Conservation (phyloP, 2,329 filamentous ascomycete genomes). For the Cryphonectria radicalis region DNA sequence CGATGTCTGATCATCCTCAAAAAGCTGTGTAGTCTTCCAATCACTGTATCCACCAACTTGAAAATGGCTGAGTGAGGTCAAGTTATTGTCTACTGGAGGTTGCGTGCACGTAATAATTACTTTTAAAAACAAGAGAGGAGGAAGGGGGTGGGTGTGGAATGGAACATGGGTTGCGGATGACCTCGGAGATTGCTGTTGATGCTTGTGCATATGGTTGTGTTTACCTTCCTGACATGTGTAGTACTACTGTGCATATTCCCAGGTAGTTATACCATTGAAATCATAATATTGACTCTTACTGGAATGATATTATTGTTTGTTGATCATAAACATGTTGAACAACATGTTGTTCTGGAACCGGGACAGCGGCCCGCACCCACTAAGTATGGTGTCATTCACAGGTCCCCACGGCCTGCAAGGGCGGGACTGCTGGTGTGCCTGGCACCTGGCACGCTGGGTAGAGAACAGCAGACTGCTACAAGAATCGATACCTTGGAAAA, state of each 20-base stretch:
- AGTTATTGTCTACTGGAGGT: not conserved
- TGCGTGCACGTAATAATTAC: not conserved
- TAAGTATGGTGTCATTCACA: not conserved
- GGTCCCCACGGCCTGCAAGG: not conserved
- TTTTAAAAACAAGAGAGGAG: not conserved
- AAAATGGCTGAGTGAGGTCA: not conserved
- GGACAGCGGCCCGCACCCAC: not conserved
- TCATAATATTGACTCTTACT: conserved; percentile 3
- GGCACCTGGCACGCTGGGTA: not conserved
- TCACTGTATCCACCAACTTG: not conserved
- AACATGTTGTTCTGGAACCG: not conserved
- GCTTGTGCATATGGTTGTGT: not conserved
- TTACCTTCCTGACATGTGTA: not conserved
- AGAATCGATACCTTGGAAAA: not conserved
- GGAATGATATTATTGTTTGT: not conserved
- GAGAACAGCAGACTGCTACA: not conserved
- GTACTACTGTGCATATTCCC: too few species aligned
- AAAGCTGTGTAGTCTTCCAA: not conserved
- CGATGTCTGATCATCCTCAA: not conserved
- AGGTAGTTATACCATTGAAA: not conserved
- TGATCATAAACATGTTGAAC: not conserved
- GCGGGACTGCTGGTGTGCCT: not conserved
- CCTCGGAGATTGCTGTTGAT: not conserved
- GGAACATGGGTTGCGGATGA: not conserved
- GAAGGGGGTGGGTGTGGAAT: not conserved